Percentiles rank a stretch among this genome's conserved stretches.
These are phyloP conservation scores for Hamamelis virginiana DNA, from an alignment of 164 flowering plant genomes.

Conservation along the genomic window DNA sequence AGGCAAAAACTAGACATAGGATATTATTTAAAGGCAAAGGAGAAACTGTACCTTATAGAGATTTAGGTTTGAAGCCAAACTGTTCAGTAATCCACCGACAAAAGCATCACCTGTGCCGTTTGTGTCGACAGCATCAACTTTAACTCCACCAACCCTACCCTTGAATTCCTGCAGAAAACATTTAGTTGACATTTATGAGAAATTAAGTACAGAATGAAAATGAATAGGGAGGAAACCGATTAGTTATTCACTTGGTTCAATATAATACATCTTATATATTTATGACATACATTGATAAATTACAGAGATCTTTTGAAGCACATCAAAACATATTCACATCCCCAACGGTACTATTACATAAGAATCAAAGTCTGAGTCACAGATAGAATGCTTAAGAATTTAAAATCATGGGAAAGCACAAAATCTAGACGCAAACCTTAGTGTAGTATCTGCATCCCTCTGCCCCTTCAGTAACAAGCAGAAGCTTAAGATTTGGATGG, in stretches of 20 bases:
- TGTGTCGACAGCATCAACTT: constrained; percentile 73
- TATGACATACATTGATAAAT: too few species aligned
- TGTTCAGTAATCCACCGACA: constrained; percentile 63
- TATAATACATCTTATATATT: too few species aligned
- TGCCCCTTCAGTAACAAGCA: constrained; percentile 69
- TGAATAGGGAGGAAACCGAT: not conserved
- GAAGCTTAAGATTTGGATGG: constrained; percentile 66
- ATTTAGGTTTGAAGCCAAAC: constrained; percentile 53
- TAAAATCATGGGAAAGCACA: too few species aligned
- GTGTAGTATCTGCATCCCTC: constrained; percentile 81
- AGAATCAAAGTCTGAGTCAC: too few species aligned
- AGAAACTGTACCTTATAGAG: constrained; percentile 45
- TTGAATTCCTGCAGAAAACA: constrained; percentile 53
- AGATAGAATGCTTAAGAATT: too few species aligned
- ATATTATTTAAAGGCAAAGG: too few species aligned
- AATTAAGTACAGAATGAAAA: constrained; percentile 13
- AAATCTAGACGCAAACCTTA: not conserved
- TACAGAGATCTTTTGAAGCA: too few species aligned
- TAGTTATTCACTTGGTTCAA: too few species aligned
- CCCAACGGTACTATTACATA: too few species aligned
- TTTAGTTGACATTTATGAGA: too few species aligned
- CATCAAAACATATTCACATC: too few species aligned
- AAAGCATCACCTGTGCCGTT: constrained; percentile 98
- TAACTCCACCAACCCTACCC: constrained; percentile 68
- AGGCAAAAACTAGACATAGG: too few species aligned